phyloP scores from a whole-genome alignment of 345 rosid genomes.

The Salix koriyanagi region DNA sequence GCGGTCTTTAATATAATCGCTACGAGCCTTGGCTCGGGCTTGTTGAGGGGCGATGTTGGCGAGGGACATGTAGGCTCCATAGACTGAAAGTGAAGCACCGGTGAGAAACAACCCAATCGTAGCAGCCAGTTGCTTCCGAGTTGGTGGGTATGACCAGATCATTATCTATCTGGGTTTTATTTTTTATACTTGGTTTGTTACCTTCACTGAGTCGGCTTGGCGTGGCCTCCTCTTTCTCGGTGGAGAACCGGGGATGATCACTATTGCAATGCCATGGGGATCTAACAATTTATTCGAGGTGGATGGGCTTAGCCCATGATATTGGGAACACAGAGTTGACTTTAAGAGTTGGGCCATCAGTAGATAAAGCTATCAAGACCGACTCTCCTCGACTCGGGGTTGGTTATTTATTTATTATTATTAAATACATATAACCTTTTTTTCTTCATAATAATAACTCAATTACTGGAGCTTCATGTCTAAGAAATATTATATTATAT shows the following conservation, averaged over 20 bases:
- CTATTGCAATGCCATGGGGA: too few species aligned
- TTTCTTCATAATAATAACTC: too few species aligned
- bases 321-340: too few species aligned
- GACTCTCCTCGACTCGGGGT: too few species aligned
- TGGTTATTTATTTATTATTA: too few species aligned
- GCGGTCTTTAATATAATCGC: slow-evolving; percentile 50
- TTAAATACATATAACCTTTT: too few species aligned
- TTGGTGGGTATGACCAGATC: slow-evolving; percentile 66
- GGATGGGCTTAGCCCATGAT: too few species aligned
- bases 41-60: slow-evolving; percentile 67
- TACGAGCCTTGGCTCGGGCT: slow-evolving; percentile 64
- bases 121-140: slow-evolving; percentile 48
- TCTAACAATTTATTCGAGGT: too few species aligned
- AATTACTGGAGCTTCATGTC: too few species aligned
- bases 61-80: slow-evolving; percentile 59
- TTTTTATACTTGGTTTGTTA: not conserved
- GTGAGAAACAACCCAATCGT: slow-evolving; percentile 38
- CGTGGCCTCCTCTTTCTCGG: not conserved
- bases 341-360: not conserved
- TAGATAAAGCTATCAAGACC: too few species aligned
- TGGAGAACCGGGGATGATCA: not conserved
- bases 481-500: too few species aligned
- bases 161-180: slow-evolving; percentile 25
- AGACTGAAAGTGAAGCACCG: slow-evolving; percentile 45
- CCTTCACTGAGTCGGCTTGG: too few species aligned